Evolutionary conservation across 2,329 filamentous ascomycete species (phyloP), one percentile per base, ranked within the genome.

Genomic region (Arthrinium puccinioides): DNA sequence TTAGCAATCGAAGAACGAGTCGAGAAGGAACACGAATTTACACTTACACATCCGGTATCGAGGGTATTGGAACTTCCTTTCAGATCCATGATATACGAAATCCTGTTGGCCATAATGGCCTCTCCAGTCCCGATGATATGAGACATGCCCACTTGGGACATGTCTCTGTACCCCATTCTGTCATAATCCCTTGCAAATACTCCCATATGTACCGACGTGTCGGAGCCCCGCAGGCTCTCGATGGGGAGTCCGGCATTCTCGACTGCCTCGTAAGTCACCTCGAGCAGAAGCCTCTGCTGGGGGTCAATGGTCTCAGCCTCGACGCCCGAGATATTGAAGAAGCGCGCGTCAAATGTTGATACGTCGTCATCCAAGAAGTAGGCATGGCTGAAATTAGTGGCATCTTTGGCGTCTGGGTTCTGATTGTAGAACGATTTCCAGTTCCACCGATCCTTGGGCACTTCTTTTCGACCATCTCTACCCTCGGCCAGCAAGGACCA

Each of bases 241-340:
- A 39, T 45, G 7, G 44, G 36, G 4, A 48, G 26, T 10, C 45
- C 45, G 1, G 45, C 45, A 26, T 41, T 43, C 31, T 48, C 45
- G 2, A 46, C 10, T 10, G 48, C 46, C 36, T 63, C 59, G 37
- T 59, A 62, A 3, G 57, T 49, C 4, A 49, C 52, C 40, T 62
- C 60, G 9, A 56, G 45, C 13, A 54, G 41, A 3, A 48, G 18
- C 4, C 54, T 48, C 21, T 56, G 55, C 24, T 54, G 48, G 9
- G 54, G 54, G 38, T 57, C 55, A 54, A 63, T 61, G 2, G 52
- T 44, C 33, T 54, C 46, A 25, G 59, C 59, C 36, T 63, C 59
- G 11, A 48, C 44, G 25, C 52, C 48, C 3, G 57, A 57, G n/a
- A 63, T 60, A 20, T 59, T 53, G 47, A 60, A 62, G 33, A 62